Percentiles rank a stretch among this genome's conserved stretches.
Evolutionary conservation across 2,329 filamentous ascomycete genomes (phyloP).

Genomic region (Cladosporium sp.): DNA sequence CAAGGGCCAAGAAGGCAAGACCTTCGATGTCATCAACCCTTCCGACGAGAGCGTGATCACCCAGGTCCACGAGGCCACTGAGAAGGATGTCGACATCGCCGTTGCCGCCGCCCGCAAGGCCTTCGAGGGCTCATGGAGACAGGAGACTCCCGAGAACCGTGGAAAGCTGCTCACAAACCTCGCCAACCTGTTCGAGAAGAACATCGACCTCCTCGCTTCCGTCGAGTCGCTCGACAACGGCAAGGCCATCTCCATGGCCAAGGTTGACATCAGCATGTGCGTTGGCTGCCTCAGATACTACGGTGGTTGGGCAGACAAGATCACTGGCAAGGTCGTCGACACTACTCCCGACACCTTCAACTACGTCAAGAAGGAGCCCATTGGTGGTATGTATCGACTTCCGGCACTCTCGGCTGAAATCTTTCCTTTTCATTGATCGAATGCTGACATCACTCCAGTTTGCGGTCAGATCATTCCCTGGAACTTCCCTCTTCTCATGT

Average conservation of each 20-base stretch:
- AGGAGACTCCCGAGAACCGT: constrained; percentile 42
- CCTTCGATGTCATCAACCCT: constrained; percentile 33
- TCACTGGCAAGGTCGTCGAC: constrained; percentile 47
- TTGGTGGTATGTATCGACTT: constrained; percentile 38
- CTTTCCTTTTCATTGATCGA: not conserved
- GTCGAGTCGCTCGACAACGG: constrained; percentile 50
- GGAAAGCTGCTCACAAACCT: constrained; percentile 49
- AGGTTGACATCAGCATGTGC: constrained; percentile 69
- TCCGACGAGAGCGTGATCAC: constrained; percentile 40
- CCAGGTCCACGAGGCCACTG: constrained; percentile 66
- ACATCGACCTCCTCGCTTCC: constrained; percentile 45
- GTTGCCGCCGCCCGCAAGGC: constrained; percentile 71
- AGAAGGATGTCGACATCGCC: constrained; percentile 67
- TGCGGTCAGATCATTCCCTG: constrained; percentile 68
- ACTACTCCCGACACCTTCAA: constrained; percentile 72
- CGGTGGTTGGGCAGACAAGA: constrained; percentile 53
- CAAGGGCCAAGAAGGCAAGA: constrained; percentile 73
- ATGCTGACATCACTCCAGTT: constrained; percentile 16
- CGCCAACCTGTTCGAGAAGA: constrained; percentile 44
- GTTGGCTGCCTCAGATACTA: constrained; percentile 56
- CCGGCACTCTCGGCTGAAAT: not conserved
- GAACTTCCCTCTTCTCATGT: constrained; percentile 78
- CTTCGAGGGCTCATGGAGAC: constrained; percentile 62
- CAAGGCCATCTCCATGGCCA: constrained; percentile 65
- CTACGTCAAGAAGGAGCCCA: constrained; percentile 78